Base-by-base conservation (phyloP, 371 early-diverging fungal genomes). In the Fennellomyces sp. region DNA sequence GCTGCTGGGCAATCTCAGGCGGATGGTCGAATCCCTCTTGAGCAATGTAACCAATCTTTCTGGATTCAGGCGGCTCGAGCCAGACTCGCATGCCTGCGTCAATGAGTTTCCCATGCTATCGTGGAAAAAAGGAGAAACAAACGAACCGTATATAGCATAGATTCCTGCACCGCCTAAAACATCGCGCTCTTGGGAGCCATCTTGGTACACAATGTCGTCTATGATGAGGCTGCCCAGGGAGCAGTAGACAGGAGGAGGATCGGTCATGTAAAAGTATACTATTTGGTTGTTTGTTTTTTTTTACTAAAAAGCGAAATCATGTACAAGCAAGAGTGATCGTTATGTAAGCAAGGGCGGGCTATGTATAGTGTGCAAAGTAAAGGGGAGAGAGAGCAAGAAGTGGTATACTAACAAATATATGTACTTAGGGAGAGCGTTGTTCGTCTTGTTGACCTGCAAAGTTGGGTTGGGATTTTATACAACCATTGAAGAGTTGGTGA, bases 131-230 rank as follows among this genome's bases (percentile, higher is more conserved):
- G 38, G 23, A 23, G 41, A 13, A n/a, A 12, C 4, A 30, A 12
- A 42, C 29, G 33, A 69, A 81, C 81, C 82, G 45, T 76, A 78
- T 30, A 81, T 73, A 28, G 79, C 79, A 63, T 70, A 77, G 13
- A 78, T 66, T 33, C 82, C 82, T 10, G 67, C 82, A 17, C 82
- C 82, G 19, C 82, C 82, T 15, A 78, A 52, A 11, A 81, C 58
- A 62, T 75, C 39, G 2, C 28, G 36, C 23, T 69, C 54, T 39
- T 65, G 54, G 10, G 58, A 64, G 2, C 77, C 77, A 68, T 81
- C 69, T 21, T 51, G 52, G 55, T 68, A 81, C 11, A 56, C 38
- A 52, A 81, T 78, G 42, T 78, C 77, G 52, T 81, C 82, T 28
- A 81, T 76, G 30, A 78, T 81, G 41, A 81, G 70, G 39, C 72